phyloP scores from a whole-genome alignment of 2,329 filamentous ascomycete species.

The Paraphoma chrysanthemicola region DNA sequence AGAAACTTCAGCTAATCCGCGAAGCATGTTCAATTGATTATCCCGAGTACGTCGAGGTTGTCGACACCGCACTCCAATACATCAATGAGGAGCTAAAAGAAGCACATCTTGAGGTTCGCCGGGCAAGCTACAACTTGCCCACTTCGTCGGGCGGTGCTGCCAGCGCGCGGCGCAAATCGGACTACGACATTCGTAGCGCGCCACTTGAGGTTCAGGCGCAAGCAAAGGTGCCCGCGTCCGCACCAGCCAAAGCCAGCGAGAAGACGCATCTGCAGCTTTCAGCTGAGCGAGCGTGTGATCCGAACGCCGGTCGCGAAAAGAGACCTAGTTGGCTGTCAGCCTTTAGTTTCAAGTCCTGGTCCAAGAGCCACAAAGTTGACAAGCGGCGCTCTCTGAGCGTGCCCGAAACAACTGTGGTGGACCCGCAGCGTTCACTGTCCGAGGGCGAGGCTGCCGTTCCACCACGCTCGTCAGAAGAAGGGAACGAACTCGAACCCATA shows the following conservation, averaged over 20 bases:
- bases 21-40: constrained; percentile 53
- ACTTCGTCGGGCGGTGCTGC: constrained; percentile 6
- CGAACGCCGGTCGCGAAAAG: constrained; percentile 32
- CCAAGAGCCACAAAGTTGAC: constrained; percentile 28
- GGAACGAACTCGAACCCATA: constrained; percentile 30
- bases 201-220: constrained; percentile 7
- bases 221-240: neutral
- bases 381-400: constrained; percentile 32
- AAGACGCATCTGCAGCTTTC: constrained; percentile 33
- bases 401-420: constrained; percentile 16
- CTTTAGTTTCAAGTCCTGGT: constrained; percentile 40
- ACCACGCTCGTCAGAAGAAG: constrained; percentile 14
- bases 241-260: constrained; percentile 3
- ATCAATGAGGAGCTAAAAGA: constrained; percentile 47
- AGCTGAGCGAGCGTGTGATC: constrained; percentile 24
- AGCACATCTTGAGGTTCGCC: constrained; percentile 24
- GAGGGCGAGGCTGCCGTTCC: constrained; percentile 15
- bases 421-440: constrained; percentile 39
- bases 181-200: constrained; percentile 22
- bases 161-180: constrained; percentile 30
- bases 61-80: constrained; percentile 52
- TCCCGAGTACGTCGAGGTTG: constrained; percentile 53
- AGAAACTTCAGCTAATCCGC: constrained; percentile 54
- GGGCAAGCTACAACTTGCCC: constrained; percentile 22
- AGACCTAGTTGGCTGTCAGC: constrained; percentile 36